Evolutionary conservation across 768 basidiomycete species (phyloP).

Genomic region (Mycena crocata): DNA sequence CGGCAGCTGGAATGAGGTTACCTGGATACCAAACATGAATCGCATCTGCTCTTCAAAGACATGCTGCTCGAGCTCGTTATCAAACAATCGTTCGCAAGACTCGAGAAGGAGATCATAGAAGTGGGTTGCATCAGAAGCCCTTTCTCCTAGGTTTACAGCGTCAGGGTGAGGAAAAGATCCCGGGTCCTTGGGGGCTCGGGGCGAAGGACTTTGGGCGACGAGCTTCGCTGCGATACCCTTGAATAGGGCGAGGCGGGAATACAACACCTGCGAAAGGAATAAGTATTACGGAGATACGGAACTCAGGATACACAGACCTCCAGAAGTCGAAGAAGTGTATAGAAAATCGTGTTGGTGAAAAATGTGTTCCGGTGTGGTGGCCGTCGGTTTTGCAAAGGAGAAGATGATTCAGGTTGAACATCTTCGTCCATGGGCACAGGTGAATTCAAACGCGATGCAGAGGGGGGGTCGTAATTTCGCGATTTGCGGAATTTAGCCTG

Average conservation of each 20-base stretch:
- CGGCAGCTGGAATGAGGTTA: slow-evolving; percentile 38
- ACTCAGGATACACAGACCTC: slow-evolving; percentile 67
- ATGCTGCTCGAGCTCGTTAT: slow-evolving; percentile 88
- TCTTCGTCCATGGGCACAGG: slow-evolving; percentile 65
- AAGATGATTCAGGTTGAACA: slow-evolving; percentile 5
- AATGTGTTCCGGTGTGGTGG: slow-evolving; percentile 68
- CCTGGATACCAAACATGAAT: slow-evolving; percentile 87
- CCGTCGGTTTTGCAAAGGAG: slow-evolving; percentile 33
- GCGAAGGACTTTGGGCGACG: slow-evolving; percentile 42
- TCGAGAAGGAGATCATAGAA: slow-evolving; percentile 88
- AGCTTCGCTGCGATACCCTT: slow-evolving; percentile 73
- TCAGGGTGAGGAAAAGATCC: slow-evolving; percentile 45
- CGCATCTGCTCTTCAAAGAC: slow-evolving; percentile 94
- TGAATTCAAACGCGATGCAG: slow-evolving; percentile 71
- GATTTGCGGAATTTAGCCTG: slow-evolving; percentile 81
- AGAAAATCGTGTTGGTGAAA: slow-evolving; percentile 92
- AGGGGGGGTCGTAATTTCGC: slow-evolving; percentile 62
- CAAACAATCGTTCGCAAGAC: slow-evolving; percentile 91
- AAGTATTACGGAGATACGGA: slow-evolving; percentile 5
- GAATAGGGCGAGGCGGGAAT: slow-evolving; percentile 83
- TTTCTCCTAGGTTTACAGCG: slow-evolving; percentile 45
- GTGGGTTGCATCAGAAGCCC: slow-evolving; percentile 63
- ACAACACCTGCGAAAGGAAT: slow-evolving; percentile 69
- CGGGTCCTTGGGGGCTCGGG: slow-evolving; percentile 38
- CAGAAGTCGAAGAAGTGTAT: slow-evolving; percentile 84